A percentile compares a stretch with the other conserved stretches of the same genome.
Conservation (phyloP, 1,284 basidiomycete species). For the Pseudozyma thailandica region DNA sequence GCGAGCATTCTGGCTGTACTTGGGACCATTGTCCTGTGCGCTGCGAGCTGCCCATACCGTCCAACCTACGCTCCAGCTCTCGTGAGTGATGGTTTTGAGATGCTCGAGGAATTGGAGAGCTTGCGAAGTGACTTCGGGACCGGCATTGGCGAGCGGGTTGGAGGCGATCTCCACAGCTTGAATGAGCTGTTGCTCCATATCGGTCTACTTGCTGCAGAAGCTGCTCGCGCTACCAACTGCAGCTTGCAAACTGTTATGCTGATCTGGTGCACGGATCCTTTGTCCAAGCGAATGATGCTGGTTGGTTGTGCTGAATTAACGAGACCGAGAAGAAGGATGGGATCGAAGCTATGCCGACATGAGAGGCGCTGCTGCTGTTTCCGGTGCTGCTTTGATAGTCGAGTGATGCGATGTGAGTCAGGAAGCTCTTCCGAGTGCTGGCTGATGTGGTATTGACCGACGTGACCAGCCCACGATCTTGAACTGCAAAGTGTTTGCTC, state of each 20-base stretch:
- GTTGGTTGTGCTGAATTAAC: background rate
- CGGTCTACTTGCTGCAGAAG: background rate
- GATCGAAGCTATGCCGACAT: conserved; percentile 22
- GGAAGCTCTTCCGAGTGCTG: background rate
- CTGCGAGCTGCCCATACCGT: conserved; percentile 58
- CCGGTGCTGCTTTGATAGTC: background rate
- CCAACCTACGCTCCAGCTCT: conserved; percentile 76
- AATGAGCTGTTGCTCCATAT: conserved; percentile 73
- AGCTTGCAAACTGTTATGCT: background rate
- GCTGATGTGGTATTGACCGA: background rate
- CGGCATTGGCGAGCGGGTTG: conserved; percentile 73
- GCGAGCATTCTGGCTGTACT: conserved; percentile 79
- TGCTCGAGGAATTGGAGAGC: conserved; percentile 82
- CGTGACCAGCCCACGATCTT: background rate
- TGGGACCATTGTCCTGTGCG: conserved; percentile 74
- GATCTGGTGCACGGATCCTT: conserved; percentile 1
- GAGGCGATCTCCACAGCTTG: conserved; percentile 85
- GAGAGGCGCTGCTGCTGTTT: background rate
- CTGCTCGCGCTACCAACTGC: background rate
- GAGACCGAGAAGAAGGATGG: background rate
- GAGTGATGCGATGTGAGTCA: background rate
- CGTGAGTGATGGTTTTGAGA: conserved; percentile 77
- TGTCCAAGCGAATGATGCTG: background rate
- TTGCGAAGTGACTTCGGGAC: conserved; percentile 74
- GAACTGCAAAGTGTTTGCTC: background rate